Evolutionary conservation across 2,329 filamentous ascomycete species (phyloP), one percentile per base, ranked within the genome.

Genomic region (Pyrenophora graminea): DNA sequence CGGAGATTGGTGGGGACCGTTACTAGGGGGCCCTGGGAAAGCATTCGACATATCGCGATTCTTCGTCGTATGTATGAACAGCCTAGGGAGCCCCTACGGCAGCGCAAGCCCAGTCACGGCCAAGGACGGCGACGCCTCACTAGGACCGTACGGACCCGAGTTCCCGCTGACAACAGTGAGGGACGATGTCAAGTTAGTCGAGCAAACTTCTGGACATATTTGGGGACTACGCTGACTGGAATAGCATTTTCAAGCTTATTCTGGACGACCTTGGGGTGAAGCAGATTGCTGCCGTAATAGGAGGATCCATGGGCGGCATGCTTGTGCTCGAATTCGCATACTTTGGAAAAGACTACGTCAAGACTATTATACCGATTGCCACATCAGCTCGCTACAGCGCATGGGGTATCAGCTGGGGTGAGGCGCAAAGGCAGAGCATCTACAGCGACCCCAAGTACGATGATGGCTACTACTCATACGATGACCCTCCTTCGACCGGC

Each of bases 361-460:
- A 86, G 59, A 86, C 82, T 59, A 86, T 94, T 61, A 87, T 94
- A 8, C 88, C 90, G 12, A 93, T 95, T 63, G 90, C 90, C 18
- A 94, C 90, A 5, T 93, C 90, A 6, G 90, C 88, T 62, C 81
- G 87, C 36, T 91, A 94, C 73, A 93, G 89, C 65, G 90, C 90
- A 4, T 95, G 90, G 90, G 88, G 90, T 19, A 95, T 94, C 66
- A 92, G 88, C 74, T 95, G 90, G 90, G 90, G 89, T 36, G 90
- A 94, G 71, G 90, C 90, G 3, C 90, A 95, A 72, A 82, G 90
- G 44, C 90, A 94, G 76, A 92, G 89, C 80, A 97, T 99, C 71
- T 99, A 97, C 76, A 92, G 91, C 33, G 94, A 99, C 71, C 94
- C 94, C 27, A 97, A 97, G 77, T 99, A 99, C 73, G 91, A 97